These are phyloP conservation scores for Coemansia sp. DNA, from an alignment of 192 early-diverging fungal genomes.

Conservation along the genomic window DNA sequence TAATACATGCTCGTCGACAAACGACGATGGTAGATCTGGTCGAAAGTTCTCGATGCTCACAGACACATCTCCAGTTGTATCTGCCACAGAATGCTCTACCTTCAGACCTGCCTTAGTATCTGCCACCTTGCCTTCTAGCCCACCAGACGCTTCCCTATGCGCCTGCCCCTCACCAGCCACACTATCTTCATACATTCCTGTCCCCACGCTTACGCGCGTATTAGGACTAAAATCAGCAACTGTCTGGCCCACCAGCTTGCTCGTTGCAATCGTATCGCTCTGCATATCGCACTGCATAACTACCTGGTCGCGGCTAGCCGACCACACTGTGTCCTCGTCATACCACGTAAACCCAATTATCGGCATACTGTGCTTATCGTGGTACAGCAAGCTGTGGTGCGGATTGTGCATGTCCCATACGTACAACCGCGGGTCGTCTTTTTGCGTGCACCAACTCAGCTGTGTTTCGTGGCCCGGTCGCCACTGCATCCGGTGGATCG, in stretches of 20 bases:
- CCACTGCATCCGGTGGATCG: constrained; percentile 43
- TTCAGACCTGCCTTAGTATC: no score
- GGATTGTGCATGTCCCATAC: constrained; percentile 55
- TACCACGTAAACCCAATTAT: constrained; percentile 48
- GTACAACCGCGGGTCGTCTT: constrained; percentile 30
- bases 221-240: constrained; percentile 35
- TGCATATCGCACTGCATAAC: constrained; percentile 49
- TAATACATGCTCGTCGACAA: constrained; percentile 41
- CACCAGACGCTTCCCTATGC: background rate
- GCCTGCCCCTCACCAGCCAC: background rate
- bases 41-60: constrained; percentile 23
- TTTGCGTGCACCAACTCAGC: constrained; percentile 38
- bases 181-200: constrained; percentile 5
- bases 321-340: constrained; percentile 49
- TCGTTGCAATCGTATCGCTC: constrained; percentile 31
- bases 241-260: constrained; percentile 23
- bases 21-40: constrained; percentile 34
- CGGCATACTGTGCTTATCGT: constrained; percentile 30
- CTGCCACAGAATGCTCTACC: no score
- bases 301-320: constrained; percentile 17
- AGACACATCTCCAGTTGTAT: background rate
- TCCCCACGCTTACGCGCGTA: constrained; percentile 29
- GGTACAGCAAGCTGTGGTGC: constrained; percentile 46
- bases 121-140: no score
- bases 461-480: constrained; percentile 55